These are phyloP conservation scores for Neurospora sp. DNA, from an alignment of 495 filamentous ascomycete species.

Conservation along the genomic window DNA sequence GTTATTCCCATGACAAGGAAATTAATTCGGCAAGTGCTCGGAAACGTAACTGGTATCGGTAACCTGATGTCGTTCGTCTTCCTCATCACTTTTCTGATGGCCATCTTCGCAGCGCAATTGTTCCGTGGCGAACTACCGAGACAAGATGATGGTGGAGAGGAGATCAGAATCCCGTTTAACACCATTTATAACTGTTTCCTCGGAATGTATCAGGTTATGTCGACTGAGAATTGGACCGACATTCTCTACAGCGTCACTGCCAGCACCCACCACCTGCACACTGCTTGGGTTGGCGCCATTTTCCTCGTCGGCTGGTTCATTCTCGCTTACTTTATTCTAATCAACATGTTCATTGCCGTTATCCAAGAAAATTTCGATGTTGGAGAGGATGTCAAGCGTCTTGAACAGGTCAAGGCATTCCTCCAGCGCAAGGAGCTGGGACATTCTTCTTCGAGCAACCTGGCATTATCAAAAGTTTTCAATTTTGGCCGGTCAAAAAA, in stretches of 20 bases:
- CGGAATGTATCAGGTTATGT: constrained; percentile 97
- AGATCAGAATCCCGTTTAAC: constrained; percentile 63
- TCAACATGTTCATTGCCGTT: constrained; percentile 99
- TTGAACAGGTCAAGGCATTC: constrained; percentile 91
- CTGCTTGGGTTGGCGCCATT: constrained; percentile 87
- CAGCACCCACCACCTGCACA: constrained; percentile 48
- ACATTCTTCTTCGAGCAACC: constrained; percentile 44
- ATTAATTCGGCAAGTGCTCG: constrained; percentile 77
- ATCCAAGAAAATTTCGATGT: constrained; percentile 99
- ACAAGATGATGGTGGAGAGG: constrained; percentile 43
- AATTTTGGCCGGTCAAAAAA: constrained; percentile 56
- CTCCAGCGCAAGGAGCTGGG: constrained; percentile 83
- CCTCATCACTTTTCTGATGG: constrained; percentile 83
- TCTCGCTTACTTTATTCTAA: constrained; percentile 84
- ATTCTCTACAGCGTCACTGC: constrained; percentile 76
- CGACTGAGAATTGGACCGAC: constrained; percentile 90
- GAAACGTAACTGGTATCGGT: constrained; percentile 82
- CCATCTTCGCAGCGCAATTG: constrained; percentile 89
- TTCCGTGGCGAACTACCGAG: constrained; percentile 75
- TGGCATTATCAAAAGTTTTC: constrained; percentile 83
- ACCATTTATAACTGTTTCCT: constrained; percentile 93
- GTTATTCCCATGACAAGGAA: constrained; percentile 77
- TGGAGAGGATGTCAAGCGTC: constrained; percentile 95
- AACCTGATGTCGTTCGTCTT: constrained; percentile 96
- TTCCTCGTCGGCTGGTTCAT: constrained; percentile 97